phyloP scores from a whole-genome alignment of 176 grass and related monocot genomes.

The Metroxylon sagu region DNA sequence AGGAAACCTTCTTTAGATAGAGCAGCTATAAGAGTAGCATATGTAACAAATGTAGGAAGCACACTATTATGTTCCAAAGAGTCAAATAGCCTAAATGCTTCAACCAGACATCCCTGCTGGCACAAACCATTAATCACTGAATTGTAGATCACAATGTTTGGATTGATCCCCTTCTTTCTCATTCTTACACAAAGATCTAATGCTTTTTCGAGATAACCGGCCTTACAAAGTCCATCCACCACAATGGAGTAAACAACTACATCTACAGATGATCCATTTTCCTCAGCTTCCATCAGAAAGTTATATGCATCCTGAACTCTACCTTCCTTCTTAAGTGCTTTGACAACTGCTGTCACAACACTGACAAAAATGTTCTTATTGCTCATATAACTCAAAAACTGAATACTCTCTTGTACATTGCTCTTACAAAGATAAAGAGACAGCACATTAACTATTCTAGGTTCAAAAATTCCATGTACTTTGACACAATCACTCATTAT shows the following conservation, averaged over 20 bases:
- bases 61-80: conserved; percentile 56
- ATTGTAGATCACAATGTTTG: conserved; percentile 68
- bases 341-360: conserved; percentile 47
- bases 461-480: conserved; percentile 47
- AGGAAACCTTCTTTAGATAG: conserved; percentile 85
- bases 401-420: conserved; percentile 44
- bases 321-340: conserved; percentile 59
- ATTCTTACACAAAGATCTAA: conserved; percentile 71
- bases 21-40: conserved; percentile 65
- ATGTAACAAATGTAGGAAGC: conserved; percentile 56
- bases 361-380: conserved; percentile 33
- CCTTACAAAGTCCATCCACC: conserved; percentile 75
- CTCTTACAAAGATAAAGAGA: conserved; percentile 58
- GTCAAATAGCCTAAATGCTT: conserved; percentile 80
- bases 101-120: conserved; percentile 69
- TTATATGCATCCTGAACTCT: conserved; percentile 59
- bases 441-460: conserved; percentile 49
- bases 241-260: conserved; percentile 55
- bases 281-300: conserved; percentile 51
- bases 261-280: conserved; percentile 49
- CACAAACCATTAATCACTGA: conserved; percentile 80
- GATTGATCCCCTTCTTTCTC: conserved; percentile 46
- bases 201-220: conserved; percentile 65
- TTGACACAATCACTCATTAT: conserved; percentile 64
- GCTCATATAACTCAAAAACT: conserved; percentile 37